Conservation (phyloP, 1,284 basidiomycete species). For the Rhizoctonia solani region DNA sequence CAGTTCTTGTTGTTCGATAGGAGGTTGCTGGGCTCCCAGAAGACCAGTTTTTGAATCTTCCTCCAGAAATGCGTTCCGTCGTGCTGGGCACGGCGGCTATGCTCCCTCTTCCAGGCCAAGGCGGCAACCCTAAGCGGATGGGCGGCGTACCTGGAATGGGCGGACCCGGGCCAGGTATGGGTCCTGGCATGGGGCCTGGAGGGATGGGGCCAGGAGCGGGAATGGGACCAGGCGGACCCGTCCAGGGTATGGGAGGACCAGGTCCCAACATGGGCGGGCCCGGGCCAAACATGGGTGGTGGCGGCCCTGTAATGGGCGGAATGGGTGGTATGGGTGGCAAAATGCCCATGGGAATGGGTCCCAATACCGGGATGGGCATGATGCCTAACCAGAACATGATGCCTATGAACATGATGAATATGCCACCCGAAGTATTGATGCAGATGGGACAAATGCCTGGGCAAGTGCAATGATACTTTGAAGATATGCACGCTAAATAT, state of each 20-base stretch:
- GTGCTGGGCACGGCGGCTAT: conserved; percentile 74
- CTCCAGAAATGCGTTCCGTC: conserved; percentile 76
- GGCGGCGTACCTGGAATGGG: conserved; percentile 45
- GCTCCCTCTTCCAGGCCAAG: conserved; percentile 58
- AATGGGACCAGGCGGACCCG: conserved; percentile 28
- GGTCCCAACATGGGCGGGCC: conserved; percentile 54
- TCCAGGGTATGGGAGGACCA: conserved; percentile 49
- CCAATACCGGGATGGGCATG: conserved; percentile 39
- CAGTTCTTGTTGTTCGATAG: conserved; percentile 54
- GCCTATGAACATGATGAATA: conserved; percentile 39
- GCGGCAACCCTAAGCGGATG: conserved; percentile 47
- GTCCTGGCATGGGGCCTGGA: conserved; percentile 50
- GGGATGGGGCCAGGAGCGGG: conserved; percentile 32
- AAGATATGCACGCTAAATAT: conserved; percentile 8
- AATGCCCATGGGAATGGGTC: conserved; percentile 4
- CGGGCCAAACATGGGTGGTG: conserved; percentile 42
- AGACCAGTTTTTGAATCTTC: conserved; percentile 68
- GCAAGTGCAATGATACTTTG: conserved; percentile 31
- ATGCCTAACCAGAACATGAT: conserved; percentile 41
- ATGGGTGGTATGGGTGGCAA: conserved; percentile 9
- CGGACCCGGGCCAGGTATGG: conserved; percentile 47
- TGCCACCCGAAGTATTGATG: conserved; percentile 34
- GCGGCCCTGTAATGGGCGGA: conserved; percentile 41
- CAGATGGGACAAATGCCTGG: conserved; percentile 31
- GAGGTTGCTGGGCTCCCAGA: conserved; percentile 80